A percentile compares a stretch with the other conserved stretches of the same genome.
Evolutionary conservation across 805 yeast species (phyloP).

Genomic region (Cyberlindnera japonica): DNA sequence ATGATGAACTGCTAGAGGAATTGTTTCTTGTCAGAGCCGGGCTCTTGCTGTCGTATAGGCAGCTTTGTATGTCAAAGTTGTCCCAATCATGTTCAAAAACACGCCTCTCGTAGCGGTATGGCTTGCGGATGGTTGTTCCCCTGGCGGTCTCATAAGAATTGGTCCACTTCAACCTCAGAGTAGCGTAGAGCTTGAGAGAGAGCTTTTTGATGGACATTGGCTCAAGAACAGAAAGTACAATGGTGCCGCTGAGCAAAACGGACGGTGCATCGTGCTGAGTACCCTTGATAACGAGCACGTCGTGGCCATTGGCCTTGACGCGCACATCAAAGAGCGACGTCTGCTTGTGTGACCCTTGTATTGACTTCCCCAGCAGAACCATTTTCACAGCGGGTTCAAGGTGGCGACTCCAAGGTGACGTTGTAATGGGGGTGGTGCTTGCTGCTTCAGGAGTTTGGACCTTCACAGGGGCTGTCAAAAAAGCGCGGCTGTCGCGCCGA

Average conservation of each 20-base stretch:
- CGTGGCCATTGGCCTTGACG: conserved; percentile 64
- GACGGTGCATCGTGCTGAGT: conserved; percentile 73
- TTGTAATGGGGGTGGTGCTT: too few relatives aligned
- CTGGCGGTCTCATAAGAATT: conserved; percentile 48
- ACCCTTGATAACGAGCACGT: conserved; percentile 80
- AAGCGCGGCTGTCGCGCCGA: too few relatives aligned
- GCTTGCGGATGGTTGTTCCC: conserved; percentile 40
- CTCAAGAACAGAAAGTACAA: conserved; percentile 72
- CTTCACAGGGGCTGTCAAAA: too few relatives aligned
- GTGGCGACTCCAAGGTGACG: too few relatives aligned
- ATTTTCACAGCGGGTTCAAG: too few relatives aligned
- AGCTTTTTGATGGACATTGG: conserved; percentile 67
- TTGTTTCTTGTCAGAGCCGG: conserved; percentile 12
- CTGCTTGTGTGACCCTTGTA: conserved; percentile 24
- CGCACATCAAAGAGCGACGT: conserved; percentile 50
- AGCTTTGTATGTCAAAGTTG: conserved; percentile 49
- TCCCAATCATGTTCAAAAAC: conserved; percentile 82
- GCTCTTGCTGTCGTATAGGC: conserved; percentile 22
- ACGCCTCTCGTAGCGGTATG: conserved; percentile 52
- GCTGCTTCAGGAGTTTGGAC: too few relatives aligned
- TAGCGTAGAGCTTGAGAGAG: conserved; percentile 61
- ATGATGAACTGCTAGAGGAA: conserved; percentile 25
- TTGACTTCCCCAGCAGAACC: conserved; percentile 19
- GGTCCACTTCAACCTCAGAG: conserved; percentile 61
- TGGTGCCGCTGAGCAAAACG: conserved; percentile 68